Base-by-base conservation (phyloP, 1,284 basidiomycete genomes). In the Rhizoctonia solani region DNA sequence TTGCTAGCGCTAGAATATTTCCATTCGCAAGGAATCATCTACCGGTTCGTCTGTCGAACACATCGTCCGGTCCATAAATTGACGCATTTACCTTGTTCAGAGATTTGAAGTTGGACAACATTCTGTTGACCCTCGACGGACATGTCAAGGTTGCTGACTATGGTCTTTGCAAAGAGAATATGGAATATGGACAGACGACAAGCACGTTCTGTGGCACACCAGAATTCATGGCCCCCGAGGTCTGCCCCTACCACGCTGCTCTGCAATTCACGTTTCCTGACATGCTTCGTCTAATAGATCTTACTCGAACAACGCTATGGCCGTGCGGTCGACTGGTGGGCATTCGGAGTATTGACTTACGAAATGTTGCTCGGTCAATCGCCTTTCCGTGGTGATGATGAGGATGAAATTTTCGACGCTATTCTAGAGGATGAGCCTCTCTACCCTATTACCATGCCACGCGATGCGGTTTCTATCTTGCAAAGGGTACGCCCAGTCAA, bases 221-320 rank as follows among this genome's bases (percentile, higher is more conserved):
- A 0, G 97, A 99, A 77, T 99, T 99, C 77, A 99, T 99, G 97
- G 97, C 97, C 39, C 97, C 97, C 4, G 97, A 99, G 83, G 93
- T 93, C 69, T 49, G 82, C 70, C 42, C 13, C 53, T 29, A 1
- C 13, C 50, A 25, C 9, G 8, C 44, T 3, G 27, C 21, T 16
- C 41, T 27, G n/a, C 14, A 13, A 32, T 46, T 19, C 37, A 25
- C 27, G 6, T 29, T 25, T 39, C 16, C 37, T 16, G 19, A 29
- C 70, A 32, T 68, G 9, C 37, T 47, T 54, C 34, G 23, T 47
- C 19, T 11, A 11, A 34, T 69, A 97, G 92, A 99, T 99, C 76
- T 83, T 99, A 66, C 84, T 99, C 30, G 97, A 99, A 79, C 96
- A 99, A 80, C 90, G 95, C 66, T 99, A 99, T 75, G 95, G 95